phyloP scores from a whole-genome alignment of 306 rosid species.

The Cucumis cinereus region DNA sequence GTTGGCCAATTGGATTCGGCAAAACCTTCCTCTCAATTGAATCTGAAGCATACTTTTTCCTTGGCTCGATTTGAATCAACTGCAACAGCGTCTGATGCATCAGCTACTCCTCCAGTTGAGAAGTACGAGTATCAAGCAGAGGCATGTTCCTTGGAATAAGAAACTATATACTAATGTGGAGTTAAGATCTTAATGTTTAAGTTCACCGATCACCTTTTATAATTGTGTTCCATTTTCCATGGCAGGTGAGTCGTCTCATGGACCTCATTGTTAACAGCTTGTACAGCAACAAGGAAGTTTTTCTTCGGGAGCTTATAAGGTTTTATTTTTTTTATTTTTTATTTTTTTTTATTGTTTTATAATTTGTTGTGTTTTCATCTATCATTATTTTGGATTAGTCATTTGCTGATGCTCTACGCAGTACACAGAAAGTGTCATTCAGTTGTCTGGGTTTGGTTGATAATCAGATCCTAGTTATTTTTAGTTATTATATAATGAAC shows the following conservation, averaged over 20 bases:
- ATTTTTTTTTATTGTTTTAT: neutral
- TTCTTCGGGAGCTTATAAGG: constrained; percentile 96
- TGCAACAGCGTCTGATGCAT: constrained; percentile 62
- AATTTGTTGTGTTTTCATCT: neutral
- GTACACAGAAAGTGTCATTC: neutral
- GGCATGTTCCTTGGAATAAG: constrained; percentile 25
- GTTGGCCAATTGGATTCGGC: constrained; percentile 19
- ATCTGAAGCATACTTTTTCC: constrained; percentile 21
- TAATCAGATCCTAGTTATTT: neutral
- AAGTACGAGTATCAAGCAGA: constrained; percentile 88
- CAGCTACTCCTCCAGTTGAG: constrained; percentile 44
- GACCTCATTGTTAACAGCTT: constrained; percentile 96
- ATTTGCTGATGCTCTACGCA: neutral
- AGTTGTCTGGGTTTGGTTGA: neutral
- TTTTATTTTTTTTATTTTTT: neutral
- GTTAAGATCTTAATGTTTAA: neutral
- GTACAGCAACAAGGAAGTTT: constrained; percentile 94
- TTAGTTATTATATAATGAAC: neutral
- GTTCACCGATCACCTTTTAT: neutral
- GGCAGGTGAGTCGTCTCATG: constrained; percentile 94
- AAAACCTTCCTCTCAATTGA: constrained; percentile 15
- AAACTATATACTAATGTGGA: neutral
- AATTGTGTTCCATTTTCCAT: neutral
- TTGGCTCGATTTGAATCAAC: constrained; percentile 63
- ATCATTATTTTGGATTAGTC: neutral